Percentiles rank a stretch among this genome's conserved stretches.
Conservation (phyloP, 225 moss, liverwort and hornwort species). For the Climacium dendroides region DNA sequence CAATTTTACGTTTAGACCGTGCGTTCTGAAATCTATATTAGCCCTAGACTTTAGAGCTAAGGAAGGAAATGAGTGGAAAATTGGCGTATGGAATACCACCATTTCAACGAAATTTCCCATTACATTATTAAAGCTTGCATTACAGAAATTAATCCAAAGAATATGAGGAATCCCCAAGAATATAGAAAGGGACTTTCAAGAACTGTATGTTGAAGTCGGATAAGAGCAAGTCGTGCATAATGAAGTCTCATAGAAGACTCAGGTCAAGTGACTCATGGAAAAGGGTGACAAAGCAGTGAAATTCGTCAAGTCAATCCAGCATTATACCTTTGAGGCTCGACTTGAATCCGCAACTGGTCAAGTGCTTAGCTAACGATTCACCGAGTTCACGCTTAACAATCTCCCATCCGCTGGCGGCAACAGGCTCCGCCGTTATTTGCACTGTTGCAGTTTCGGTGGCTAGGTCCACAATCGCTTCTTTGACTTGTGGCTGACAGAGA, state of each 20-base stretch:
- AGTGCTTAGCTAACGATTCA: constrained; percentile 65
- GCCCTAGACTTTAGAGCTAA: too few relatives aligned
- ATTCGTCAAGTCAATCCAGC: not conserved
- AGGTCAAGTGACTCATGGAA: not conserved
- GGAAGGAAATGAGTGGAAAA: too few relatives aligned
- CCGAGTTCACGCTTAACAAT: constrained; percentile 60
- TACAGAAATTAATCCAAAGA: not conserved
- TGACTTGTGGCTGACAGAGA: constrained; percentile 67
- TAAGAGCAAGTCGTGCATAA: not conserved
- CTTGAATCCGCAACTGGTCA: constrained; percentile 92
- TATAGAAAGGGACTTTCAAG: not conserved
- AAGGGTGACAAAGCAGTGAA: not conserved
- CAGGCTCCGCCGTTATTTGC: constrained; percentile 44
- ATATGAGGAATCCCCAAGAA: not conserved
- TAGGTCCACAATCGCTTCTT: constrained; percentile 68
- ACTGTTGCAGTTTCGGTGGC: constrained; percentile 89
- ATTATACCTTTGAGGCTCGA: constrained; percentile 70
- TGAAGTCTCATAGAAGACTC: not conserved
- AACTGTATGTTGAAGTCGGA: not conserved
- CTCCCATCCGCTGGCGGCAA: constrained; percentile 33
- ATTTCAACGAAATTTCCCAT: too few relatives aligned
- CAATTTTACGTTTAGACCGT: too few relatives aligned
- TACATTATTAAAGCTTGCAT: not conserved
- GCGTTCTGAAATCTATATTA: too few relatives aligned
- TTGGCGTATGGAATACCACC: too few relatives aligned